A percentile compares a stretch with the other conserved stretches of the same genome.
Conservation (phyloP, 2,329 filamentous ascomycete species). For the Didymella segeticola region DNA sequence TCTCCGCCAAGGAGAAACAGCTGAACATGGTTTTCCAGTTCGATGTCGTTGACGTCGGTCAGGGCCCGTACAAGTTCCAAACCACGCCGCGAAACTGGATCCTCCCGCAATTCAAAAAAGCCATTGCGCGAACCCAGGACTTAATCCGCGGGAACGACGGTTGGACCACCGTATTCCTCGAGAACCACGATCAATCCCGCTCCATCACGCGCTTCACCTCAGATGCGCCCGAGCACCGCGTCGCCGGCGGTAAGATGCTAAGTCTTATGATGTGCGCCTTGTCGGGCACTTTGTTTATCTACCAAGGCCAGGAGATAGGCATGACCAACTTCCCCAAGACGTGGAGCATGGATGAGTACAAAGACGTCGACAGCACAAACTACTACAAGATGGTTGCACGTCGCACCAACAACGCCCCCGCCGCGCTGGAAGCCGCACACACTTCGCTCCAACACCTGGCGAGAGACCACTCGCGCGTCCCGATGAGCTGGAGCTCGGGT, state of each 20-base stretch:
- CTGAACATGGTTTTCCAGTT: conserved; percentile 71
- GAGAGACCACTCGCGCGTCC: conserved; percentile 71
- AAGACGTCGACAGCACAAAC: conserved; percentile 62
- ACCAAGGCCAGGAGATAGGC: conserved; percentile 60
- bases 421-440: conserved; percentile 56
- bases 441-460: conserved; percentile 65
- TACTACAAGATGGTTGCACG: conserved; percentile 52
- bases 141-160: conserved; percentile 42
- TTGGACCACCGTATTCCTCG: conserved; percentile 60
- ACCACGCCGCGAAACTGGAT: conserved; percentile 43
- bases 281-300: conserved; percentile 59
- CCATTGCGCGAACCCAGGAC: conserved; percentile 41
- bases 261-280: conserved; percentile 57
- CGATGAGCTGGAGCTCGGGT: conserved; percentile 69
- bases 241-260: conserved; percentile 56
- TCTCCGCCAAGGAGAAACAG: conserved; percentile 64
- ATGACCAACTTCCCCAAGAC: conserved; percentile 57
- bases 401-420: conserved; percentile 35
- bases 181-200: conserved; percentile 62
- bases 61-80: conserved; percentile 48
- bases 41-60: conserved; percentile 50
- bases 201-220: conserved; percentile 57
- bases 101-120: conserved; percentile 41
- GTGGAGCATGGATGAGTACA: conserved; percentile 57
- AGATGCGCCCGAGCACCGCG: conserved; percentile 55